These are phyloP conservation scores for Pichia deserticola DNA, from an alignment of 805 yeast genomes.

Conservation along the genomic window DNA sequence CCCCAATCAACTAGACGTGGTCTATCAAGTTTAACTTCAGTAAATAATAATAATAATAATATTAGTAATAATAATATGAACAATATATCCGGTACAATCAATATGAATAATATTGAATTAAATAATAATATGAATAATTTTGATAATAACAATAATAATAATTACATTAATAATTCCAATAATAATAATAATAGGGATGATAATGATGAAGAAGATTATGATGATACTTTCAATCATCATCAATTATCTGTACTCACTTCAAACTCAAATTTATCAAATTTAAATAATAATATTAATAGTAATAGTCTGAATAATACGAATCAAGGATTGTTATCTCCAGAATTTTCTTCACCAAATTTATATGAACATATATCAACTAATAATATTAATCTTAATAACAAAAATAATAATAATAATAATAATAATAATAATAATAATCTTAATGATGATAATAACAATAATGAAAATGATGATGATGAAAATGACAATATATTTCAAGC, in stretches of 20 bases:
- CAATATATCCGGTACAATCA: background rate
- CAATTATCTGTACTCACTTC: too few species aligned
- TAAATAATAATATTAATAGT: background rate
- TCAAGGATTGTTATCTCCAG: slow-evolving; percentile 30
- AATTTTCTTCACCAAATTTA: slow-evolving; percentile 43
- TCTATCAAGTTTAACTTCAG: slow-evolving; percentile 2
- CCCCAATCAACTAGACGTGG: slow-evolving; percentile 24
- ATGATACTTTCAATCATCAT: background rate
- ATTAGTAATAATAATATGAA: too few species aligned
- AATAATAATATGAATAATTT: too few species aligned
- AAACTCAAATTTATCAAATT: too few species aligned
- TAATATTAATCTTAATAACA: background rate
- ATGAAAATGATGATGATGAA: background rate
- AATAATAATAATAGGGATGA: too few species aligned
- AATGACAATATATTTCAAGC: background rate
- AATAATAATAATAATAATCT: background rate
- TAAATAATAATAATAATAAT: background rate
- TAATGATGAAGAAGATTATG: background rate
- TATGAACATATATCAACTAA: background rate
- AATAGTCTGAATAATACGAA: background rate
- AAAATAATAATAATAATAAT: background rate
- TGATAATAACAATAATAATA: too few species aligned
- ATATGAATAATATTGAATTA: too few species aligned
- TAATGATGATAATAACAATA: background rate
- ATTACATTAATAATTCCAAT: background rate